Evolutionary conservation across 2,329 filamentous ascomycete species (phyloP).

Genomic region (Alternaria alternata): DNA sequence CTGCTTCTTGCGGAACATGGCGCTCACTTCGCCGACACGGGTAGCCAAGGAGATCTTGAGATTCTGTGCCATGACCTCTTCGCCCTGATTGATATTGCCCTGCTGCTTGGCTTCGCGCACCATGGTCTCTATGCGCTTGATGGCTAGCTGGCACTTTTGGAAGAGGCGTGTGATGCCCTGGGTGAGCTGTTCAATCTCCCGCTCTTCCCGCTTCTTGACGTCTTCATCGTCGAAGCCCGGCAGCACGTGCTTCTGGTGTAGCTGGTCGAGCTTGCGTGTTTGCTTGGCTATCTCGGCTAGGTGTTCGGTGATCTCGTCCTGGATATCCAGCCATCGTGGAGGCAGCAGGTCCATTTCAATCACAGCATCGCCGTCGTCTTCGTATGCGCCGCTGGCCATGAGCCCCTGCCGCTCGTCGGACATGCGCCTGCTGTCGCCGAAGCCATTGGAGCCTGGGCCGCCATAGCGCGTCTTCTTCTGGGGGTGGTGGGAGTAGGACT

Average conservation of each 20-base stretch:
- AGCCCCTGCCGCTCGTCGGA: conserved; percentile 80
- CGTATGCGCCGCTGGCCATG: conserved; percentile 79
- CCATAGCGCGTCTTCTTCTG: conserved; percentile 77
- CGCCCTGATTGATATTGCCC: conserved; percentile 77
- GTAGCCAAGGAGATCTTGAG: conserved; percentile 91
- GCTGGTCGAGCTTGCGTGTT: conserved; percentile 83
- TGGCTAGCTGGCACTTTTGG: conserved; percentile 87
- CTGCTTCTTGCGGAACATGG: conserved; percentile 95
- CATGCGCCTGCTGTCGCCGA: conserved; percentile 53
- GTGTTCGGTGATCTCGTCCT: conserved; percentile 88
- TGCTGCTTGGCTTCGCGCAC: conserved; percentile 79
- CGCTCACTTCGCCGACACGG: conserved; percentile 89
- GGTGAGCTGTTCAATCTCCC: conserved; percentile 88
- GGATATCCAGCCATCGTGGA: conserved; percentile 93
- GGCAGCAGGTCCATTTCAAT: conserved; percentile 99
- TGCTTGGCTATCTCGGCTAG: conserved; percentile 82
- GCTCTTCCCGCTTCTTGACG: conserved; percentile 84
- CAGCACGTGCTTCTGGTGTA: conserved; percentile 96
- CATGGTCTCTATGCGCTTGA: conserved; percentile 87
- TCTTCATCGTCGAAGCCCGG: conserved; percentile 97
- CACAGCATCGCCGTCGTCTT: conserved; percentile 88
- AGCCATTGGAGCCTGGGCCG: conserved; percentile 64
- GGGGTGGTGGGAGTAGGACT: conserved; percentile 96
- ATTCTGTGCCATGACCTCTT: conserved; percentile 96
- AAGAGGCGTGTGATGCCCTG: conserved; percentile 89